Base-by-base conservation (phyloP, 192 early-diverging fungal species). In the Gonapodya sp. region DNA sequence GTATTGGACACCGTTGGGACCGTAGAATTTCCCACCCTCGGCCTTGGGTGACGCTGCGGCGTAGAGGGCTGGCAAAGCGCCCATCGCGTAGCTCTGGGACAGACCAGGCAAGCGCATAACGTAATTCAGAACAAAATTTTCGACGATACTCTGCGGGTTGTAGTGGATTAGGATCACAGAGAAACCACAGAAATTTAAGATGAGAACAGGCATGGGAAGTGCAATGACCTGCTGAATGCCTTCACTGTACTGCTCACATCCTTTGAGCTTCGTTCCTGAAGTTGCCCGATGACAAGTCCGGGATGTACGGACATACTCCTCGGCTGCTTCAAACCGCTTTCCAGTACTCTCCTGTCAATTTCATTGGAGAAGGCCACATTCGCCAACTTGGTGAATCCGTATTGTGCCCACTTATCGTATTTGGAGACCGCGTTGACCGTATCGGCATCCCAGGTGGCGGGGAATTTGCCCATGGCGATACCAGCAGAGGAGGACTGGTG, bases 41-140 rank as follows among this genome's bases (percentile, higher is more conserved):
- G 75, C 75, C 18, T 77, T 33, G 2, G 75, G 75, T 34, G 75
- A 77, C 75, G 75, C 34, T 2, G 75, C 75, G 75, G 75, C 75
- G 75, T 77, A 77, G 18, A 77, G 34, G 75, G 75, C 31, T 16
- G 75, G 75, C 75, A 77, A 34, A 8, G 75, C 75, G 16, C 75
- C 75, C 30, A 77, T 18, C 75, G 16, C 8, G 75, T 77, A 16
- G 75, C 30, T 77, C 34, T 77, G 75, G 30, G 75, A 77, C 8
- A 77, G 75, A 16, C 75, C 75, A 18, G 46, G 8, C 46, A 64
- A 8, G 8, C 46, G 46, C 8, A 64, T 64, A 24, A 64, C 8
- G 46, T 64, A 24, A 64, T 64, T 64, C 46, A 64, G 46, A 16
- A 64, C 24, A 24, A 64, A 64, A 24, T 64, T 8, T 64, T 64